These are phyloP conservation scores for Penicillium sp. DNA, from an alignment of 2,329 filamentous ascomycete genomes.

Conservation along the genomic window DNA sequence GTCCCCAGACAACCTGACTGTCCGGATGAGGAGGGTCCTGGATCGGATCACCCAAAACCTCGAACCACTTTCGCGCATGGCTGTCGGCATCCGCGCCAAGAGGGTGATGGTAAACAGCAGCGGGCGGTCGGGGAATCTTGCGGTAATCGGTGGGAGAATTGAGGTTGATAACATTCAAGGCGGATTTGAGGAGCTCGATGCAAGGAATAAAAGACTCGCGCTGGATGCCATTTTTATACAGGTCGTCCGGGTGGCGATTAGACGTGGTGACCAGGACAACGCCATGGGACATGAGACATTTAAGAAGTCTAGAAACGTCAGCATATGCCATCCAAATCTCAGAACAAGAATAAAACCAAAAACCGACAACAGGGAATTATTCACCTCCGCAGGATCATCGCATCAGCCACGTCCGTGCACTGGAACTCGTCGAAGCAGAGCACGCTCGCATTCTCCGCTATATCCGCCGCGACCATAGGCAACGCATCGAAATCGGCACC, in stretches of 20 bases:
- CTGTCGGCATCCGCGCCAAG: constrained; percentile 69
- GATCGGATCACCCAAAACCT: constrained; percentile 80
- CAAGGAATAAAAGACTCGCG: constrained; percentile 91
- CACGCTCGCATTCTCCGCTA: constrained; percentile 76
- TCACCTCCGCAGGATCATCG: constrained; percentile 85
- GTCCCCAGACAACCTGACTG: constrained; percentile 82
- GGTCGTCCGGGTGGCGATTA: constrained; percentile 90
- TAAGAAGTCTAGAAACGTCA: constrained; percentile 57
- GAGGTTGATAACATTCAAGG: constrained; percentile 84
- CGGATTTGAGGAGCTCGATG: constrained; percentile 80
- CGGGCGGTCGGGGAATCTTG: constrained; percentile 88
- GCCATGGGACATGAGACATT: constrained; percentile 91
- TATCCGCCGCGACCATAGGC: constrained; percentile 89
- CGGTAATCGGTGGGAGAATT: constrained; percentile 95
- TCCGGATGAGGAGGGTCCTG: constrained; percentile 69
- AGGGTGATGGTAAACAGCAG: constrained; percentile 87
- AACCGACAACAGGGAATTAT: constrained; percentile 7
- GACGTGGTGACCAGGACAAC: constrained; percentile 93
- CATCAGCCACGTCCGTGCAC: constrained; percentile 95
- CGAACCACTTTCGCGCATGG: constrained; percentile 93
- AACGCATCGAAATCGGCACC: constrained; percentile 86
- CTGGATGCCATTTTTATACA: constrained; percentile 98
- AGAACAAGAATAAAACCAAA: background rate
- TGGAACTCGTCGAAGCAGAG: constrained; percentile 99
- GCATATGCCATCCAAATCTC: background rate